Base-by-base conservation (phyloP, 257 asterid genomes). In the Pogostemon cablin region DNA sequence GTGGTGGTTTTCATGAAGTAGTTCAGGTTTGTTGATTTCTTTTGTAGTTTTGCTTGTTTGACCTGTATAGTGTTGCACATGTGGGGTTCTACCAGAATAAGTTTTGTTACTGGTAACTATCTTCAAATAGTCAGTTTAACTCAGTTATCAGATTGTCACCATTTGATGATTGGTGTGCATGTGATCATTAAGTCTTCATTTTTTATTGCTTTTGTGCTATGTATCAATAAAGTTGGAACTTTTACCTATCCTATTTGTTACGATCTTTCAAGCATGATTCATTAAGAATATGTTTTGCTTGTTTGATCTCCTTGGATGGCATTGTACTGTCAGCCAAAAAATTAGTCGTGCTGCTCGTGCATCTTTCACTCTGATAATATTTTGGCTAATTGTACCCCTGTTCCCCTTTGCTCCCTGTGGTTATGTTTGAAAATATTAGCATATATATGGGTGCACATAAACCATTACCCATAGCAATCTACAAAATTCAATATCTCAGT, bases 1-100 rank as follows among this genome's bases (percentile, higher is more conserved):
- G 32, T 53, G 34, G 34, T 59, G 25, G 40, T 37, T 49, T 44
- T 64, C 59, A 4, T 46, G 57, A 67, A 12, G 44, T 48, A 67
- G 20, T 66, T 46, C 9, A 25, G 57, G 57, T 64, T 20, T 32
- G 56, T 5, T 25, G 32, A 64, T 64, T 7, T 9, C n/a, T 42
- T 41, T 43, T 9, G 55, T 47, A 40, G 38, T 47, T 65, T 48
- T 5, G 47, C 15, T 48, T 34, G 56, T 44, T 4, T 63, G 12
- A 9, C 34, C 49, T 8, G 2, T 32, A 1, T 34, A 34, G 7
- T 10, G 5, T 25, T 4, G 43, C 37, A 2, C 42, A 15, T 65
- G 0, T 9, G 41, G 43, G 3, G n/a, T 57, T 57, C 38, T 56
- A 8, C 17, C n/a, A 3, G 42, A 35, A 34, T 35, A 57, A 10